phyloP scores from a whole-genome alignment of 805 yeast species.

The Candida tallmaniae region DNA sequence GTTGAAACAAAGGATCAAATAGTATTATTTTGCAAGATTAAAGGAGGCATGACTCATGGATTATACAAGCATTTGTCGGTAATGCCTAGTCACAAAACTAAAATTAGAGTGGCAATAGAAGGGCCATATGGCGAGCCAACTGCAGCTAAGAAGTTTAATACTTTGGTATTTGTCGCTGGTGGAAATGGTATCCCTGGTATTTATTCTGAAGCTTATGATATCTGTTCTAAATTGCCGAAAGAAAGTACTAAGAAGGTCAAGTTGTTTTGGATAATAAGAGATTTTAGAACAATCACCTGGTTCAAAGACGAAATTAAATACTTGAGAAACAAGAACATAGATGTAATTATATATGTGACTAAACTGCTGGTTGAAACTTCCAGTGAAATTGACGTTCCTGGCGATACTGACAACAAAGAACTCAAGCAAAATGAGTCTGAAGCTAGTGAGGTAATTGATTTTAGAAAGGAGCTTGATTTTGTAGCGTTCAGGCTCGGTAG shows the following conservation, averaged over 20 bases:
- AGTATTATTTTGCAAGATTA: constrained; percentile 30
- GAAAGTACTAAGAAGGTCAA: constrained; percentile 22
- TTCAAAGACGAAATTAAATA: constrained; percentile 36
- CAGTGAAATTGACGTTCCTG: constrained; percentile 5
- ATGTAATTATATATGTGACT: constrained; percentile 24
- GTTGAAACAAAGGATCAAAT: constrained; percentile 17
- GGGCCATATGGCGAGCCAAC: constrained; percentile 67
- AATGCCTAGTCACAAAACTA: constrained; percentile 23
- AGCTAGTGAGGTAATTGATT: not conserved
- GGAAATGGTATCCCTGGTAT: constrained; percentile 72
- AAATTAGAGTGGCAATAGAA: constrained; percentile 40
- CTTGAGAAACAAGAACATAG: constrained; percentile 21
- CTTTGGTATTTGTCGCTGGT: constrained; percentile 61
- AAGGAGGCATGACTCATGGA: constrained; percentile 33
- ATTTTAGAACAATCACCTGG: constrained; percentile 46
- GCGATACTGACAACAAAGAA: constrained; percentile 8
- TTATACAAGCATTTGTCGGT: constrained; percentile 21
- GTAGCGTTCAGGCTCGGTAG: constrained; percentile 42
- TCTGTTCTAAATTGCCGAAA: constrained; percentile 13
- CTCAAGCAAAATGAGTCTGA: constrained; percentile 8
- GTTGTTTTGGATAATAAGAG: constrained; percentile 62
- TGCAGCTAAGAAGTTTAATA: constrained; percentile 46
- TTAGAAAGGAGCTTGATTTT: constrained; percentile 20
- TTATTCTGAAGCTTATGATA: constrained; percentile 33
- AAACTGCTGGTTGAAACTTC: constrained; percentile 14